These are phyloP conservation scores for Populus euphratica DNA, from an alignment of 345 rosid genomes.

Conservation along the genomic window DNA sequence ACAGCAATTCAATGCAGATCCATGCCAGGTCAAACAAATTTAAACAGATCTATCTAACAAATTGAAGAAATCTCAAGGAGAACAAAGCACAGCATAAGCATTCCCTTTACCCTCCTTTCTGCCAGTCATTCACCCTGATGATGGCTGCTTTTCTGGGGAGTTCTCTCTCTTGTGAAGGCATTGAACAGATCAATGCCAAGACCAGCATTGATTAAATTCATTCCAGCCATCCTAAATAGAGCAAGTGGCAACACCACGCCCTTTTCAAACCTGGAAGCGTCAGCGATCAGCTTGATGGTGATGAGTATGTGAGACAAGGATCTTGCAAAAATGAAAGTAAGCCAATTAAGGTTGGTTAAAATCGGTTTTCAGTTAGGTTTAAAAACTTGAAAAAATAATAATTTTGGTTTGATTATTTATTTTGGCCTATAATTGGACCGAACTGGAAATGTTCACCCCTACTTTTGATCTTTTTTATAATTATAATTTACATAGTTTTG, in stretches of 20 bases:
- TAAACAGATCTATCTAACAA: background rate
- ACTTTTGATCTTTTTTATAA: too few relatives aligned
- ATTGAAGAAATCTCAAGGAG: background rate
- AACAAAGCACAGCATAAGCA: background rate
- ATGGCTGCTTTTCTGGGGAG: constrained; percentile 18
- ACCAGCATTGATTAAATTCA: constrained; percentile 67
- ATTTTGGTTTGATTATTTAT: too few relatives aligned
- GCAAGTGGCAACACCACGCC: constrained; percentile 87
- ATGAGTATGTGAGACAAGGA: constrained; percentile 56
- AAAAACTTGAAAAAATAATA: too few relatives aligned
- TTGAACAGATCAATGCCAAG: constrained; percentile 76
- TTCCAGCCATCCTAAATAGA: constrained; percentile 76
- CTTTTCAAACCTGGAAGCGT: constrained; percentile 59
- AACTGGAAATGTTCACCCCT: too few relatives aligned
- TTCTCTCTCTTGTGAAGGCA: constrained; percentile 66
- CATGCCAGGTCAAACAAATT: too few relatives aligned
- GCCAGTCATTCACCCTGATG: constrained; percentile 19
- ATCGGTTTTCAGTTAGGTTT: too few relatives aligned
- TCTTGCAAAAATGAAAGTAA: constrained; percentile 56
- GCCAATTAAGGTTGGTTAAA: constrained; percentile 45
- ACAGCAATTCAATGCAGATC: background rate
- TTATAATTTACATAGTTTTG: too few relatives aligned
- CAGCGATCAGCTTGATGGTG: constrained; percentile 64
- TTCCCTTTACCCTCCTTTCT: background rate
- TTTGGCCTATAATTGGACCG: too few relatives aligned